phyloP scores from a whole-genome alignment of 495 filamentous ascomycete species.

The Extremus antarcticus region DNA sequence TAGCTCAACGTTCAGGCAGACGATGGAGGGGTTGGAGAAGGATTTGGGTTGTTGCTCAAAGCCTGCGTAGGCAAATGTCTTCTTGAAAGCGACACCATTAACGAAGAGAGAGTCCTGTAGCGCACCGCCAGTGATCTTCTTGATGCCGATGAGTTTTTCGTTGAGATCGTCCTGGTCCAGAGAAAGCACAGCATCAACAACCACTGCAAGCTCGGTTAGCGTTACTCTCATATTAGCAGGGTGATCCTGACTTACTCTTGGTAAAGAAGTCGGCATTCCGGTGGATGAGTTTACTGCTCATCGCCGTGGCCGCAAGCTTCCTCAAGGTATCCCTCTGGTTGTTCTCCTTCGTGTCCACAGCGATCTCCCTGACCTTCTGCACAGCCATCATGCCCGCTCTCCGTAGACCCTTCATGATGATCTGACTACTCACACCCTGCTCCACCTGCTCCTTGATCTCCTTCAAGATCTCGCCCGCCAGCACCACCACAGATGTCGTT shows the following conservation, averaged over 20 bases:
- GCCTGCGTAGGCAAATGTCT: slow-evolving; percentile 97
- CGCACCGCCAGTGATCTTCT: slow-evolving; percentile 94
- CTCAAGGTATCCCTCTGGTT: slow-evolving; percentile 82
- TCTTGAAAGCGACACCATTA: slow-evolving; percentile 98
- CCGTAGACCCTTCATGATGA: slow-evolving; percentile 91
- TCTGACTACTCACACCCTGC: slow-evolving; percentile 92
- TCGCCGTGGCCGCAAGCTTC: slow-evolving; percentile 90
- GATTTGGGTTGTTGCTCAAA: slow-evolving; percentile 98
- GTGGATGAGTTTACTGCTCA: slow-evolving; percentile 99
- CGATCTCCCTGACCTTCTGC: slow-evolving; percentile 98
- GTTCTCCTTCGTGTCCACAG: slow-evolving; percentile 70
- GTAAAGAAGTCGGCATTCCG: slow-evolving; percentile 95
- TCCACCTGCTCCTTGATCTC: slow-evolving; percentile 92
- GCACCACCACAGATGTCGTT: slow-evolving; percentile 90
- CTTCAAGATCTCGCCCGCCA: slow-evolving; percentile 93
- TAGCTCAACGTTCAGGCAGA: slow-evolving; percentile 93
- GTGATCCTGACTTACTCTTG: slow-evolving; percentile 63
- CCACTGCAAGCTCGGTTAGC: too few relatives aligned
- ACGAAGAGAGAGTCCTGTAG: slow-evolving; percentile 95
- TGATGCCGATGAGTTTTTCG: slow-evolving; percentile 94
- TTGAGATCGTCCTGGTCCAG: slow-evolving; percentile 95
- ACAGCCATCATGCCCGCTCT: slow-evolving; percentile 84
- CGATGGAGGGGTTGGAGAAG: slow-evolving; percentile 85
- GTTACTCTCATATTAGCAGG: too few relatives aligned
- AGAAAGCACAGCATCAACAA: slow-evolving; percentile 93